Evolutionary conservation across 192 early-diverging fungal genomes (phyloP).

Genomic region (Powellomyces hirtus): DNA sequence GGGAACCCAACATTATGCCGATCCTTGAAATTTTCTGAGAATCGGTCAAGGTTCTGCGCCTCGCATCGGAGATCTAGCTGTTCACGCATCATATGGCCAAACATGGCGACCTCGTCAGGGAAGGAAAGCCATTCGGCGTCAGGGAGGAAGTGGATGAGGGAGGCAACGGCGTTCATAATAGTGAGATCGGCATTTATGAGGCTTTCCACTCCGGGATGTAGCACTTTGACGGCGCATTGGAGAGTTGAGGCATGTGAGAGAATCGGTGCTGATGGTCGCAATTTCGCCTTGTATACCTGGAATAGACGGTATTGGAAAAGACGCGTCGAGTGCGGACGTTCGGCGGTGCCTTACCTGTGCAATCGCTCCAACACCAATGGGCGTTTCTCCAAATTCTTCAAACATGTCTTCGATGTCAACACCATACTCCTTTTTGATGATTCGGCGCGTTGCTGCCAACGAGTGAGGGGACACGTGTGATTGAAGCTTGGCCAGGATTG

Average conservation of each 20-base stretch:
- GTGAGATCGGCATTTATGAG: constrained; percentile 76
- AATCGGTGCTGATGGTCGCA: constrained; percentile 2
- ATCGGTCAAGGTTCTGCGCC: constrained; percentile 65
- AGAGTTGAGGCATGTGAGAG: not conserved
- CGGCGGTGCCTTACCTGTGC: constrained; percentile 84
- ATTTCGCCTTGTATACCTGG: constrained; percentile 16
- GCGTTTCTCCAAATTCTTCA: constrained; percentile 67
- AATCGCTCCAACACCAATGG: constrained; percentile 92
- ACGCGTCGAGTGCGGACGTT: no score
- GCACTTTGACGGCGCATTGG: constrained; percentile 78
- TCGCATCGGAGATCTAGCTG: constrained; percentile 87
- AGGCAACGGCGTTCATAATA: constrained; percentile 74
- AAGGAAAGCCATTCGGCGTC: constrained; percentile 81
- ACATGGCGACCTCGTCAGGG: constrained; percentile 84
- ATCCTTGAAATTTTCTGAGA: constrained; percentile 38
- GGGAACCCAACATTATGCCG: constrained; percentile 60
- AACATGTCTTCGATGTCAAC: constrained; percentile 72
- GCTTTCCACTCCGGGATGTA: constrained; percentile 76
- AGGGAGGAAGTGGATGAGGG: constrained; percentile 66
- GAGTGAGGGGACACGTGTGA: constrained; percentile 78
- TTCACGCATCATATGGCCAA: constrained; percentile 87
- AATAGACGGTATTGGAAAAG: not conserved
- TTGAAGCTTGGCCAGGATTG: constrained; percentile 75
- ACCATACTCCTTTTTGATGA: constrained; percentile 65
- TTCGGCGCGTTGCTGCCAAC: constrained; percentile 58